Evolutionary conservation across 768 basidiomycete genomes (phyloP), one percentile per base, ranked within the genome.

Genomic region (Rhodocollybia butyracea): DNA sequence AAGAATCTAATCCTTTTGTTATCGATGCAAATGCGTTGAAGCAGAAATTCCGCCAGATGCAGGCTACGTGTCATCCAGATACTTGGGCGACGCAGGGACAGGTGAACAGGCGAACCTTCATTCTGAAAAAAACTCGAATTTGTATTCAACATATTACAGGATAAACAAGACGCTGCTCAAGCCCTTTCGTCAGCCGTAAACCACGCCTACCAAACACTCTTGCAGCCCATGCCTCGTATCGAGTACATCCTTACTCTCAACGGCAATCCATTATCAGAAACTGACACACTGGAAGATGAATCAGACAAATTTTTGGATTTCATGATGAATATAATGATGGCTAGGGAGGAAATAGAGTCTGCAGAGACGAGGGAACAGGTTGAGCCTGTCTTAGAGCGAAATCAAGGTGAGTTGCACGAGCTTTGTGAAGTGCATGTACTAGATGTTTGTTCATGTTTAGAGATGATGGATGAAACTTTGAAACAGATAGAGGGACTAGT

Each of bases 31-130:
- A 70, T 1, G 71, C 77, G 19, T 71, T 97, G 56, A 86, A 84
- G 67, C 72, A 74, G 32, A 77, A 79, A 27, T 95, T 92, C 66
- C 73, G 88, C 31, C 72, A 79, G 43, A 82, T 88, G 3, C 94
- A 96, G 65, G 77, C 83, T 21, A 72, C 82, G 21, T 85, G 91
- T 50, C 94, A 98, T 73, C 94, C 94, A 0, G 94, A 98, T 67
- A 77, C 84, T 12, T 96, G 90, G 88, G 79, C 84, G 31, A 79
- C 83, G 29, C 78, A 81, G 63, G 83, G 84, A 54, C 69, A 79
- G 57, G 89, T 88, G 59, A 51, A 70, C 64, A 21, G 69, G 71
- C 21, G 56, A 43, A 51, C 51, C 39, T 42, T 11, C 46, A 46
- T 42, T 6, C 36, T 54, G 8, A 22, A 8, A 32, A 19, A 31